These are phyloP conservation scores for Pseudogymnoascus pannorum DNA, from an alignment of 2,329 filamentous ascomycete species.

Conservation along the genomic window DNA sequence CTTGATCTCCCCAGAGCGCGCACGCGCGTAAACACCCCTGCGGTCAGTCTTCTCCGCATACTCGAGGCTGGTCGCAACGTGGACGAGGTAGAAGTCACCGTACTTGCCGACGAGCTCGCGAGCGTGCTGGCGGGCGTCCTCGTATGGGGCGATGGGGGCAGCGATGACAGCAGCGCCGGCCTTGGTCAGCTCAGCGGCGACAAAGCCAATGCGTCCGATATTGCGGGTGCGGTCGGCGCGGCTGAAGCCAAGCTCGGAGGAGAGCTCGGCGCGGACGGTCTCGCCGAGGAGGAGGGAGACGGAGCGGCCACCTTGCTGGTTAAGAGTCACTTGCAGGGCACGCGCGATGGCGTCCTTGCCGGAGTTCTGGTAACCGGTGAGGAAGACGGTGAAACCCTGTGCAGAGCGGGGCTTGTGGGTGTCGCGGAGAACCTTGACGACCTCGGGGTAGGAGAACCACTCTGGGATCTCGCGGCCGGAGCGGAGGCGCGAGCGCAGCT, in stretches of 20 bases:
- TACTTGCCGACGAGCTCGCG: conserved; percentile 80
- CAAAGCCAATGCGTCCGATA: conserved; percentile 93
- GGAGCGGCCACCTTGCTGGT: conserved; percentile 93
- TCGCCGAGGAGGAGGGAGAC: conserved; percentile 93
- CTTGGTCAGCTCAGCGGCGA: conserved; percentile 88
- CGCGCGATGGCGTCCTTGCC: conserved; percentile 96
- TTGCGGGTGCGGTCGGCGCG: conserved; percentile 88
- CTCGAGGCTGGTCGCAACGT: conserved; percentile 89
- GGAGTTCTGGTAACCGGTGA: conserved; percentile 92
- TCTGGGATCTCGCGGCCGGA: conserved; percentile 93
- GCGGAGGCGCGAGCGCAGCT: conserved; percentile 85
- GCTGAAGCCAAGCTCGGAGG: conserved; percentile 91
- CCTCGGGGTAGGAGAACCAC: conserved; percentile 99
- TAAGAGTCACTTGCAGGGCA: conserved; percentile 91
- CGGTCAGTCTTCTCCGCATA: conserved; percentile 93
- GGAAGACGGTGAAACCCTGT: conserved; percentile 97
- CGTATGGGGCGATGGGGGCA: conserved; percentile 91
- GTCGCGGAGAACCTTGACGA: conserved; percentile 91
- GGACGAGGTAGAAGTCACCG: conserved; percentile 89
- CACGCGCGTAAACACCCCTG: conserved; percentile 78
- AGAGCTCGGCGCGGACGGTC: conserved; percentile 88
- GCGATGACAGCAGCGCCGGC: conserved; percentile 92
- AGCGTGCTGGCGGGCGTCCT: conserved; percentile 66
- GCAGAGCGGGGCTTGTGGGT: conserved; percentile 85
- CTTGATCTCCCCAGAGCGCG: conserved; percentile 85